Evolutionary conservation across 78 protist species (phyloP), one percentile per base, ranked within the genome.

Genomic region (Dictyostelium capitatum): DNA sequence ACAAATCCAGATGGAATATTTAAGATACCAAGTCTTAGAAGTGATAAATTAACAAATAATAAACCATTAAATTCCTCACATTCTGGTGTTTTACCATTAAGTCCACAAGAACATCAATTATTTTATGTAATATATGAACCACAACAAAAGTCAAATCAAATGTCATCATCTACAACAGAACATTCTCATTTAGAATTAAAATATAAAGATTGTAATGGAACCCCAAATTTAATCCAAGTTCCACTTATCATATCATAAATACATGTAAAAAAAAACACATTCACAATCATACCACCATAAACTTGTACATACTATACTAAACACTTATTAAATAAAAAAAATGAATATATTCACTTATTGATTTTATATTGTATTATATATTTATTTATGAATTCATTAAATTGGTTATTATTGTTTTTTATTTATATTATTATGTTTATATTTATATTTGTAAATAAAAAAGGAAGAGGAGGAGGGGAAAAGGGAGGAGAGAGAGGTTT

Each of bases 41-140:
- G 79, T 2, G 28, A 43, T 8, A 14, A 69, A 69, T 37, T 37
- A 37, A 3, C 43, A 3, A 37, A 37, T 37, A 19, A 1, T n/a
- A n/a, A 19, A 15, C 1, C 69, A n/a, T 37, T 37, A 37, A 28
- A 28, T 19, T n/a, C 50, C 5, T 20, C 23, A n/a, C 41, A 72
- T 41, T n/a, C 79, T n/a, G 50, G 50, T 11, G 43, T 23, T 7
- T 17, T 72, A 17, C 54, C 79, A 72, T n/a, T 72, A 20, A 28
- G n/a, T 11, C 79, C 79, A 20, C 79, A 72, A 43, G 79, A 72
- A 9, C 54, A 43, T 23, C 79, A 72, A 72, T 23, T 43, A 15
- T 72, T 72, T 23, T 72, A 43, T 43, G 53, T 72, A 46, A n/a
- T 41, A 8, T 43, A 43, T 46, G 79, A 72, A 11, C 54, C 79